Evolutionary conservation across 805 yeast genomes (phyloP), one percentile per base, ranked within the genome.

Genomic region (Candida dajiaensis): DNA sequence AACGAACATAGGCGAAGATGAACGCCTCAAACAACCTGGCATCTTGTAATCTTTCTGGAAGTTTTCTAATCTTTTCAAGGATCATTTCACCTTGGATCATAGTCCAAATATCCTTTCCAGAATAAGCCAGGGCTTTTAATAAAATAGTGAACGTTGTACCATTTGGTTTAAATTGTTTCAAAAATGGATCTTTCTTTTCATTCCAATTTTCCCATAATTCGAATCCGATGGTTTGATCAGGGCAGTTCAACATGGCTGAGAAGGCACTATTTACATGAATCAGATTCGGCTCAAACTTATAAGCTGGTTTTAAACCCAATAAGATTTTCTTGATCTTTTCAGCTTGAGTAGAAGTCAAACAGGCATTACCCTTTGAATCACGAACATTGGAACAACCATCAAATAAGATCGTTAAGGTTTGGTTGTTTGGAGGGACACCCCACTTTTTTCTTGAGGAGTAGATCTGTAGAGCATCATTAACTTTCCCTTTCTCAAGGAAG

Each of bases 381-480:
- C 52, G 47, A n/a, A 59, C 58, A 9, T 65, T 63, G 1, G 78
- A 67, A 47, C 73, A 65, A 0, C 77, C 79, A 35, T 69, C 62
- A 43, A 78, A 73, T 9, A 78, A 44, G 6, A 76, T 70, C 7
- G 77, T 76, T 41, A 71, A 57, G 2, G 78, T 66, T 28, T 71
- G 68, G 22, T 77, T 74, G 53, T 81, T 77, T 6, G 73, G 66
- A 2, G 74, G 73, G 12, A 80, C 71, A 1, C 75, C 76, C 81
- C 86, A 76, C 58, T 81, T 83, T 53, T 79, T 81, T 42, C 87
- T 67, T 64, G 76, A 72, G 43, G 73, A 71, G 49, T 72, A 72
- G 18, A 77, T 52, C 37, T 76, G 76, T 22, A 82, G 46, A 0
- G 85, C 84, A 8, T 68, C 70, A 40, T 73, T 71, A 20, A 72